Evolutionary conservation across 805 yeast species (phyloP).

Genomic region (Candida broadrunensis): DNA sequence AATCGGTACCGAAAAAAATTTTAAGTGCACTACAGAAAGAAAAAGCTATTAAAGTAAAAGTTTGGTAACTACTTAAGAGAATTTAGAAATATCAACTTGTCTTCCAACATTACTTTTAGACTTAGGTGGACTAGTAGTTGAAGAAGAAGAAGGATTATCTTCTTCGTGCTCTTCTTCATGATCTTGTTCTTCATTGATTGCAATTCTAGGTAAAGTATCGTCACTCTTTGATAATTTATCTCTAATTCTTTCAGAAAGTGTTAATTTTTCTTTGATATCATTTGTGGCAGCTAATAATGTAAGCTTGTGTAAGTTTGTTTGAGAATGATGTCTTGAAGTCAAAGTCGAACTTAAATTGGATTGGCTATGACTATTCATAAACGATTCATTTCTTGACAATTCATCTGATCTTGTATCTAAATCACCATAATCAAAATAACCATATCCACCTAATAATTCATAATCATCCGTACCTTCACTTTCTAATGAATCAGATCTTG

Average conservation of each 20-base stretch:
- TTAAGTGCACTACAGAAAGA: neutral
- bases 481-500: neutral
- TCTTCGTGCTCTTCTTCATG: neutral
- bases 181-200: neutral
- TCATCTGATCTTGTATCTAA: constrained; percentile 54
- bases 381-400: constrained; percentile 28
- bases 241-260: constrained; percentile 37
- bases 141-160: neutral
- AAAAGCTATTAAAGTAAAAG: constrained; percentile 1
- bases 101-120: constrained; percentile 8
- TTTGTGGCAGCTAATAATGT: neutral
- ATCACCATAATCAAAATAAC: constrained; percentile 73
- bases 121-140: neutral
- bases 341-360: constrained; percentile 20
- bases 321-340: constrained; percentile 29
- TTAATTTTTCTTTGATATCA: constrained; percentile 27
- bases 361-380: constrained; percentile 16
- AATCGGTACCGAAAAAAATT: neutral
- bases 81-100: constrained; percentile 7
- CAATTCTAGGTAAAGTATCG: constrained; percentile 10
- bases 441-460: constrained; percentile 74
- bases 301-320: constrained; percentile 17
- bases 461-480: constrained; percentile 18
- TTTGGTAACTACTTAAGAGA: neutral
- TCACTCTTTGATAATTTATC: constrained; percentile 27